Conservation (phyloP, 192 early-diverging fungal species). For the Coemansia sp. region DNA sequence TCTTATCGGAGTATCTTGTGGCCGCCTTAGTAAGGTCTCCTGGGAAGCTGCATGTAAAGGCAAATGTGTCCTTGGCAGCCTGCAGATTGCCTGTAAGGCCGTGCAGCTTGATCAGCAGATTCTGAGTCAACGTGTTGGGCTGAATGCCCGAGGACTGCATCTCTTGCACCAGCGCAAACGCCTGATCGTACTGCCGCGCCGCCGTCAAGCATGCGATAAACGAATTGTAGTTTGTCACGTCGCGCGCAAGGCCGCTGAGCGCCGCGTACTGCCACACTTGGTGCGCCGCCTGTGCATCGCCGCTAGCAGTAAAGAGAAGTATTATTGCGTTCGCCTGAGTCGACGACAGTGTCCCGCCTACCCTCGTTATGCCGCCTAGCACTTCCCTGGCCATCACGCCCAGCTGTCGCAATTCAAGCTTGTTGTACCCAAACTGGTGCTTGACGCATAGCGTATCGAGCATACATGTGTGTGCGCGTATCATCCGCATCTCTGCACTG, state of each 20-base stretch:
- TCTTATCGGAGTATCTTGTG: not conserved
- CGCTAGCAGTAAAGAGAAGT: conserved; percentile 5
- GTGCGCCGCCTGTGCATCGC: conserved; percentile 13
- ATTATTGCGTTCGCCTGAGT: conserved; percentile 15
- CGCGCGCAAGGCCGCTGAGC: conserved; percentile 21
- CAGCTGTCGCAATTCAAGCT: not conserved
- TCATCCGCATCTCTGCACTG: not conserved
- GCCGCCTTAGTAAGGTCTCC: not conserved
- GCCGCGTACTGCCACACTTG: conserved; percentile 39
- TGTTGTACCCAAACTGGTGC: not conserved
- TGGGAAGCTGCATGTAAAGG: not conserved
- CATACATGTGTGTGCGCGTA: not conserved
- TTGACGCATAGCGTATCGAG: not conserved
- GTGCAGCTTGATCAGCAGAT: conserved; percentile 19
- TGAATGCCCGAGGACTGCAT: conserved; percentile 15
- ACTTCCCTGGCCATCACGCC: not conserved
- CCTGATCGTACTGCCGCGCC: conserved; percentile 15
- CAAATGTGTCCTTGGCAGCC: conserved; percentile 27
- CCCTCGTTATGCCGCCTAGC: not conserved
- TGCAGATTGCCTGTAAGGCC: conserved; percentile 31
- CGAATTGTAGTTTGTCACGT: conserved; percentile 32
- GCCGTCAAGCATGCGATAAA: conserved; percentile 20
- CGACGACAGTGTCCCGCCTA: not conserved
- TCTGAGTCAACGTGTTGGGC: conserved; percentile 22
- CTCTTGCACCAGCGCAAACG: conserved; percentile 20